Evolutionary conservation across 1,284 basidiomycete species (phyloP).

Genomic region (Athelia psychrophila): DNA sequence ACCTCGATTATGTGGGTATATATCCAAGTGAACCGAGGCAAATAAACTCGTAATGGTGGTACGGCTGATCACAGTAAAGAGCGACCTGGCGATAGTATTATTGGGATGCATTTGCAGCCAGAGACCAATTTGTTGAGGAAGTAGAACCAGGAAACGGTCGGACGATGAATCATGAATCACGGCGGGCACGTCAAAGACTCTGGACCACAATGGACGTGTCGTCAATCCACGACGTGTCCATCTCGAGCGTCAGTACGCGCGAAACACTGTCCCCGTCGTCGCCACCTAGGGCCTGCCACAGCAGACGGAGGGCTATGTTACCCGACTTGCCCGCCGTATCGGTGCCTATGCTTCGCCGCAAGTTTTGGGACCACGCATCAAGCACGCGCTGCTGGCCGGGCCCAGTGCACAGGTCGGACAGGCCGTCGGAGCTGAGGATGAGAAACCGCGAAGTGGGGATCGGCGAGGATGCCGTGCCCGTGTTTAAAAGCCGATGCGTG

Average conservation of each 20-base stretch:
- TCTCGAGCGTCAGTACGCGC: conserved; percentile 60
- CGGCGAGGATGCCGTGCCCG: conserved; percentile 7
- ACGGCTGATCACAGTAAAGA: background rate
- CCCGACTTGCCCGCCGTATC: conserved; percentile 17
- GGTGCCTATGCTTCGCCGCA: conserved; percentile 19
- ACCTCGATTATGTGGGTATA: no score
- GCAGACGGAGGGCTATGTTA: conserved; percentile 55
- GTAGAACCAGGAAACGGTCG: no score
- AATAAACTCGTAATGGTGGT: background rate
- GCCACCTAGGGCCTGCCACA: conserved; percentile 59
- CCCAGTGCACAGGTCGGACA: conserved; percentile 55
- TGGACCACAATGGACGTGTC: conserved; percentile 69
- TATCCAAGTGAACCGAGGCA: no score
- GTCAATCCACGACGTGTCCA: conserved; percentile 67
- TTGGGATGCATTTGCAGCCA: no score
- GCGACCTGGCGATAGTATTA: background rate
- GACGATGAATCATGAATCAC: no score
- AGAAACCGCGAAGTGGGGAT: conserved; percentile 39
- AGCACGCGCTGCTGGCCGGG: conserved; percentile 42
- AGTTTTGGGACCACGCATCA: conserved; percentile 44
- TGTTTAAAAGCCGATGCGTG: conserved; percentile 45
- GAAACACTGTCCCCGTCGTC: conserved; percentile 52
- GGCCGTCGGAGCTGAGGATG: conserved; percentile 65
- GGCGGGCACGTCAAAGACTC: conserved; percentile 33
- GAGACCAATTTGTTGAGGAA: no score